Evolutionary conservation across 2,329 filamentous ascomycete genomes (phyloP).

Genomic region (Paecilomyces dactylethromorphus): DNA sequence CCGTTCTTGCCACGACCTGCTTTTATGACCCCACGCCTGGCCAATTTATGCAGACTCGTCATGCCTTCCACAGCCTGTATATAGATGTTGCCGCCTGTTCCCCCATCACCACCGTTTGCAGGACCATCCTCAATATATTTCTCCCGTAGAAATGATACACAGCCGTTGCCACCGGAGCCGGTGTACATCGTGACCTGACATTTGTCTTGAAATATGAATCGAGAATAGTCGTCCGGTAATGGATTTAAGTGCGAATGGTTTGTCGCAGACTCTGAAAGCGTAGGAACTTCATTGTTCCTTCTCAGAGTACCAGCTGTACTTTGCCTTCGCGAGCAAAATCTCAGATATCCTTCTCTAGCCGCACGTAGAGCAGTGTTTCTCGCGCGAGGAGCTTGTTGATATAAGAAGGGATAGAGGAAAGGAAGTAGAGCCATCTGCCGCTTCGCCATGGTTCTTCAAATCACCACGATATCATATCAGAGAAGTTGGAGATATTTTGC

Average conservation of each 20-base stretch:
- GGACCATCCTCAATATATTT: constrained; percentile 85
- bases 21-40: constrained; percentile 60
- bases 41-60: constrained; percentile 88
- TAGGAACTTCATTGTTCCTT: constrained; percentile 6
- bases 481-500: not conserved
- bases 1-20: constrained; percentile 41
- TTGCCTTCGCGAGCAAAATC: constrained; percentile 13
- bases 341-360: constrained; percentile 1
- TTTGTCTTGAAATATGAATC: constrained; percentile 79
- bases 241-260: constrained; percentile 64
- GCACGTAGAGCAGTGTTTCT: constrained; percentile 7
- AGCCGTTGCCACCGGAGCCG: constrained; percentile 81
- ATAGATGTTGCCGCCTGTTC: constrained; percentile 84
- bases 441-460: constrained; percentile 7
- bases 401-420: constrained; percentile 27
- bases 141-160: constrained; percentile 88
- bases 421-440: constrained; percentile 18
- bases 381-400: constrained; percentile 10
- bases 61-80: constrained; percentile 89
- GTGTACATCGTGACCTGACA: constrained; percentile 71
- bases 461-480: not conserved
- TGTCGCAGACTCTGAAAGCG: constrained; percentile 11
- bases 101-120: constrained; percentile 90
- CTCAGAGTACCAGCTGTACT: constrained; percentile 10
- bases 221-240: constrained; percentile 72